Percentiles rank a stretch among this genome's conserved stretches.
Evolutionary conservation across 129 eudicot species (phyloP).

Genomic region (Lactuca saligna): DNA sequence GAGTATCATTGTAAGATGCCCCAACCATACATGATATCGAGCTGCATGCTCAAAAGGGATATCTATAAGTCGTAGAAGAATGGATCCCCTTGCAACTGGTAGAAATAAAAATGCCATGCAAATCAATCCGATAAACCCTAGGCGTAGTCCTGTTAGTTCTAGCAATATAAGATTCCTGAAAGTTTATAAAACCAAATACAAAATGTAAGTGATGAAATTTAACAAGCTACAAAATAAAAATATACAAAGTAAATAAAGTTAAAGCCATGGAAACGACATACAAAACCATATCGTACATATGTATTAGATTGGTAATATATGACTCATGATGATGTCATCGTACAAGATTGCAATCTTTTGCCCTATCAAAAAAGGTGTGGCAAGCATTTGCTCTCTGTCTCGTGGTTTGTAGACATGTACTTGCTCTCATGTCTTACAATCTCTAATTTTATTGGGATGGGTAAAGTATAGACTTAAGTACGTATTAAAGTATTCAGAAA

Average conservation of each 20-base stretch:
- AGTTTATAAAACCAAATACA: neutral
- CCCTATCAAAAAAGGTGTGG: no score
- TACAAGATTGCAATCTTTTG: no score
- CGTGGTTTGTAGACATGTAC: no score
- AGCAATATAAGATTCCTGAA: constrained; percentile 51
- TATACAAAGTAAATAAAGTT: neutral
- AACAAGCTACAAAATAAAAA: neutral
- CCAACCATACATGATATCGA: constrained; percentile 93
- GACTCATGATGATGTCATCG: no score
- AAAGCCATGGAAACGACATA: neutral
- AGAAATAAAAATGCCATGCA: constrained; percentile 87
- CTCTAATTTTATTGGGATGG: no score
- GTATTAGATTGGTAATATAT: neutral
- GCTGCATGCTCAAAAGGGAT: constrained; percentile 91
- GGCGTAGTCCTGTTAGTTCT: constrained; percentile 66
- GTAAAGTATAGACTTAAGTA: neutral
- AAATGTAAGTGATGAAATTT: constrained; percentile 10
- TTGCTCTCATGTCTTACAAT: no score
- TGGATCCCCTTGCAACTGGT: constrained; percentile 81
- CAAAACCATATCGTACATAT: neutral
- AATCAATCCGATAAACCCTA: constrained; percentile 70
- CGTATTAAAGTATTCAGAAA: neutral
- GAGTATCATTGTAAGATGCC: constrained; percentile 86
- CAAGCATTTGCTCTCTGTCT: no score
- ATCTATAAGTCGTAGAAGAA: constrained; percentile 72